These are phyloP conservation scores for Alternaria rosae DNA, from an alignment of 2,329 filamentous ascomycete species.

Conservation along the genomic window DNA sequence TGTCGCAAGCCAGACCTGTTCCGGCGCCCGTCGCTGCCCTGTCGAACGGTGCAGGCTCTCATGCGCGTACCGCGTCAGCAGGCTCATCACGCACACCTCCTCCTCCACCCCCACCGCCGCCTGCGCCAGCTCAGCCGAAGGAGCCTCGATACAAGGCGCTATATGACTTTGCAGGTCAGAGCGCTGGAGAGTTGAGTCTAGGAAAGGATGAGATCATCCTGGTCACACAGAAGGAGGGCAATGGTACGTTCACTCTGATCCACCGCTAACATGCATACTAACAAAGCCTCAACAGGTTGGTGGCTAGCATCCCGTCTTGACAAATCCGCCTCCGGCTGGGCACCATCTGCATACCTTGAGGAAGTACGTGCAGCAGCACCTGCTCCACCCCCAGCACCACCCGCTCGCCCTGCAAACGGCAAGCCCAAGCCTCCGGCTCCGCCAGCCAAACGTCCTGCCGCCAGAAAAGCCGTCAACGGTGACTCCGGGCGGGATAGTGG, in stretches of 20 bases:
- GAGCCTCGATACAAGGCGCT: slow-evolving; percentile 88
- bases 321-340: slow-evolving; percentile 82
- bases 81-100: slow-evolving; percentile 54
- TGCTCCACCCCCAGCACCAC: slow-evolving; percentile 55
- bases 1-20: slow-evolving; percentile 55
- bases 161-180: slow-evolving; percentile 89
- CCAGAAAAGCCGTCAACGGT: slow-evolving; percentile 70
- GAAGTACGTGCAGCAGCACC: slow-evolving; percentile 71
- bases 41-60: slow-evolving; percentile 54
- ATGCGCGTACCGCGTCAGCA: slow-evolving; percentile 51
- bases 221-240: slow-evolving; percentile 92
- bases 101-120: slow-evolving; percentile 65
- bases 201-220: slow-evolving; percentile 81
- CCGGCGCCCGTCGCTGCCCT: slow-evolving; percentile 64
- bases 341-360: slow-evolving; percentile 92
- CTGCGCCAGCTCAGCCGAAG: slow-evolving; percentile 64
- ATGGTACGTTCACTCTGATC: slow-evolving; percentile 69
- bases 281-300: slow-evolving; percentile 71
- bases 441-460: slow-evolving; percentile 78
- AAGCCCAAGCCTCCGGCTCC: slow-evolving; percentile 80
- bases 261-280: slow-evolving; percentile 18
- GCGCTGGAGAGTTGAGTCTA: slow-evolving; percentile 84
- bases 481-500: slow-evolving; percentile 71
- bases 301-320: slow-evolving; percentile 84
- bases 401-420: slow-evolving; percentile 68